phyloP scores from a whole-genome alignment of 495 filamentous ascomycete species.

The Podospora pseudoanserina region DNA sequence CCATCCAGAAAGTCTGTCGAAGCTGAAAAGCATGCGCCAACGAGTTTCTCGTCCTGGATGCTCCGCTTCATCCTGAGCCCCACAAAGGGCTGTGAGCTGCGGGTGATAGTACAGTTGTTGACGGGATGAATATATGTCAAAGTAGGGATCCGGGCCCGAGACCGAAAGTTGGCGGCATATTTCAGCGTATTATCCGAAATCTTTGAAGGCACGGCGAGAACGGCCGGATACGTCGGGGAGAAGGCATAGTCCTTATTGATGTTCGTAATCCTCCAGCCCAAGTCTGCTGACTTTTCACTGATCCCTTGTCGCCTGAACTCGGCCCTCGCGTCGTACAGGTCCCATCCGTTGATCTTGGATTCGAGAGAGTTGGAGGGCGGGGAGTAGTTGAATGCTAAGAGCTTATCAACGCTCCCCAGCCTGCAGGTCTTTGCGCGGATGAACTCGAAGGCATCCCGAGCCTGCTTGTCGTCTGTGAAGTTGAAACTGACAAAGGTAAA shows the following conservation, averaged over 20 bases:
- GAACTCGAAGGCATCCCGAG: constrained; percentile 82
- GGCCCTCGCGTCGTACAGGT: constrained; percentile 76
- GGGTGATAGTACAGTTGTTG: constrained; percentile 94
- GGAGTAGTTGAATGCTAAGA: constrained; percentile 85
- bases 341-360: constrained; percentile 75
- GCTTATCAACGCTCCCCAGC: constrained; percentile 77
- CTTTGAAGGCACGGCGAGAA: constrained; percentile 75
- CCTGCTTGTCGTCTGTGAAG: constrained; percentile 69
- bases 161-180: constrained; percentile 87
- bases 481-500: constrained; percentile 91
- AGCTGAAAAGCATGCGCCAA: constrained; percentile 90
- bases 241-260: constrained; percentile 89
- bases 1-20: constrained; percentile 47
- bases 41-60: constrained; percentile 91
- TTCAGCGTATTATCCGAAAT: constrained; percentile 97
- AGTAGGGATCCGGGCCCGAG: constrained; percentile 79
- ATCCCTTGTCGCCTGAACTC: constrained; percentile 83
- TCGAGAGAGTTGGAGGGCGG: constrained; percentile 62
- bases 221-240: constrained; percentile 88
- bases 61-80: constrained; percentile 85
- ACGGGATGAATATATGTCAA: constrained; percentile 91
- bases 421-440: constrained; percentile 81
- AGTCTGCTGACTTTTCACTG: constrained; percentile 64
- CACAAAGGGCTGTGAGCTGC: constrained; percentile 88
- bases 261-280: constrained; percentile 84